Percentiles rank a stretch among this genome's conserved stretches.
Conservation (phyloP, 768 basidiomycete genomes). For the Mycena haematopus region DNA sequence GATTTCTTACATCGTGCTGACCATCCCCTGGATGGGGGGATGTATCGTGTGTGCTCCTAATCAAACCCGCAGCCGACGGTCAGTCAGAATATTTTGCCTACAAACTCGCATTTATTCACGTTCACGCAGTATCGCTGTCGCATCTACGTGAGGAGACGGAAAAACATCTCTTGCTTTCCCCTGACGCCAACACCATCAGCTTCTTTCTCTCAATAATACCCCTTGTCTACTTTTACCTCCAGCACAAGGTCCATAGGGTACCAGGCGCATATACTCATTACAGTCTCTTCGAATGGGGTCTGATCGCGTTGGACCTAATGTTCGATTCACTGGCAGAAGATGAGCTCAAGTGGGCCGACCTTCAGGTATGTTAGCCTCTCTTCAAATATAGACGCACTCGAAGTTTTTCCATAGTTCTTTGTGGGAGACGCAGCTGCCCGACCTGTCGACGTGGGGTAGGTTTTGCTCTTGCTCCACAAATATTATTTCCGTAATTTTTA, state of each 20-base stretch:
- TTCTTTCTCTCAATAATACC: conserved; percentile 78
- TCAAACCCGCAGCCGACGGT: conserved; percentile 61
- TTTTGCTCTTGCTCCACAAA: not conserved
- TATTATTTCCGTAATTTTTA: not conserved
- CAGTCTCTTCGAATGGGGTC: conserved; percentile 87
- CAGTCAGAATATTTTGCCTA: conserved; percentile 18
- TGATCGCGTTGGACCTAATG: conserved; percentile 74
- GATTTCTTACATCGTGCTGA: conserved; percentile 85
- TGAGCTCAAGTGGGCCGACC: conserved; percentile 60
- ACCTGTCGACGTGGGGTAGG: not conserved
- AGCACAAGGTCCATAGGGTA: conserved; percentile 80
- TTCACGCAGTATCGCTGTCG: conserved; percentile 54
- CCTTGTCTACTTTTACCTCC: conserved; percentile 83
- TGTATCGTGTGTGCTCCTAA: conserved; percentile 62
- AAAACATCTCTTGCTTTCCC: conserved; percentile 3
- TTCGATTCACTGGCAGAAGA: conserved; percentile 72
- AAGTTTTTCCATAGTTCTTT: conserved; percentile 34
- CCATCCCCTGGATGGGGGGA: conserved; percentile 90
- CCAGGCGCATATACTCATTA: conserved; percentile 91
- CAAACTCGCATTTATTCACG: not conserved
- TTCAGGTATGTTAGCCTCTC: conserved; percentile 51
- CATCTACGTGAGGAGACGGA: conserved; percentile 50
- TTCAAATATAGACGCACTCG: not conserved
- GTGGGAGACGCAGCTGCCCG: conserved; percentile 27
- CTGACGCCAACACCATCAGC: conserved; percentile 41